Conservation (phyloP, 139 green algal genomes). For the Coelastrella sp. region DNA sequence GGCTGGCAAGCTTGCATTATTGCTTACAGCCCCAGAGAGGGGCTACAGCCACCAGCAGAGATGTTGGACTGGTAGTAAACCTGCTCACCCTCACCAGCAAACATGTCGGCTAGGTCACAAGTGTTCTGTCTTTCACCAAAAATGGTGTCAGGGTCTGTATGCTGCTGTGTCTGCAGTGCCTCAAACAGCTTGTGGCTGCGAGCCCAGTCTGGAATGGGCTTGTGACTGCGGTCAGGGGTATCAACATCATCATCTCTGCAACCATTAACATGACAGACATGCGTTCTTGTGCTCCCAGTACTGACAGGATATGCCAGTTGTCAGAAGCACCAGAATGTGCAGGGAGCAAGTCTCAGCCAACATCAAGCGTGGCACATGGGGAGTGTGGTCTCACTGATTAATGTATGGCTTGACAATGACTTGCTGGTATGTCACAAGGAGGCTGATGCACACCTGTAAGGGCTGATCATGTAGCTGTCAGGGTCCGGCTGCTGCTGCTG, state of each 20-base stretch:
- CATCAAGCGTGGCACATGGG: no score
- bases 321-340: no score
- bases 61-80: not conserved
- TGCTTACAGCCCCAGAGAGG: no score
- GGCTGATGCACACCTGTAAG: conserved; percentile 71
- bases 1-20: no score
- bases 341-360: no score
- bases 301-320: not conserved
- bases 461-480: conserved; percentile 81
- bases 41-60: not conserved
- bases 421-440: not conserved
- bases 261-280: not conserved
- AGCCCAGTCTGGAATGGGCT: conserved; percentile 84
- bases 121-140: conserved; percentile 76
- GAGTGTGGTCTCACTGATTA: no score
- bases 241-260: conserved; percentile 65
- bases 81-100: conserved; percentile 47
- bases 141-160: conserved; percentile 77
- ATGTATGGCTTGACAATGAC: not conserved
- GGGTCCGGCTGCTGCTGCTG: not conserved
- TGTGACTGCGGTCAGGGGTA: conserved; percentile 50
- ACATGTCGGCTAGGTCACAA: conserved; percentile 78
- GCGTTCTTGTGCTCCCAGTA: no score
- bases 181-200: conserved; percentile 50
- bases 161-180: conserved; percentile 65